These are phyloP conservation scores for Rhizophagus sp. DNA, from an alignment of 192 early-diverging fungal species.

Conservation along the genomic window DNA sequence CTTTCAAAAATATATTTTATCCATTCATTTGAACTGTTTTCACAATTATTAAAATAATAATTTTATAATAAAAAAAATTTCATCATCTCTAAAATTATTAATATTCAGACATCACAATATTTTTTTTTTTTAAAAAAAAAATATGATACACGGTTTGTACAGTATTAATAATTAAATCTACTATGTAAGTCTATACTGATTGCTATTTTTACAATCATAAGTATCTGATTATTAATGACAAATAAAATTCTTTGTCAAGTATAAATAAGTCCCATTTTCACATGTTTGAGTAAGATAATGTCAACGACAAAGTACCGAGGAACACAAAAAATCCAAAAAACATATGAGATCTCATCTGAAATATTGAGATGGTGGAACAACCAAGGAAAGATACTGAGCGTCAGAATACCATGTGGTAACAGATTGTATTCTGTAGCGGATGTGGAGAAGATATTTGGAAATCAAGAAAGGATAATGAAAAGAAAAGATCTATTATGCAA, in stretches of 20 bases:
- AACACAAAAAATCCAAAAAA: not conserved
- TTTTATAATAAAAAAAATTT: too few relatives aligned
- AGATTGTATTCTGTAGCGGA: not conserved
- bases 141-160: too few relatives aligned
- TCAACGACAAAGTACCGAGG: not conserved
- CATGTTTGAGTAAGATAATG: not conserved
- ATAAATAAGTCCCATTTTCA: constrained; percentile 18
- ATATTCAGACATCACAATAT: too few relatives aligned
- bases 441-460: constrained; percentile 9
- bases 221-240: too few relatives aligned
- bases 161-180: too few relatives aligned
- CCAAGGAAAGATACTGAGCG: constrained; percentile 14
- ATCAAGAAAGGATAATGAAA: not conserved
- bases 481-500: not conserved
- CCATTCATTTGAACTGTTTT: too few relatives aligned
- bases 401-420: not conserved
- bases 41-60: too few relatives aligned
- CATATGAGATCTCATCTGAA: constrained; percentile 6
- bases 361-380: constrained; percentile 14
- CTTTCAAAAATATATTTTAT: too few relatives aligned
- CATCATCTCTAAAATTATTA: too few relatives aligned
- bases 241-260: constrained; percentile 6
- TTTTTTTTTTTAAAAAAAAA: too few relatives aligned
- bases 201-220: too few relatives aligned
- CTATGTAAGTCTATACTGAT: too few relatives aligned